Percentiles rank a stretch among this genome's conserved stretches.
Evolutionary conservation across 352 stramenopile genomes (phyloP).

Genomic region (Globisporangium okanoganense): DNA sequence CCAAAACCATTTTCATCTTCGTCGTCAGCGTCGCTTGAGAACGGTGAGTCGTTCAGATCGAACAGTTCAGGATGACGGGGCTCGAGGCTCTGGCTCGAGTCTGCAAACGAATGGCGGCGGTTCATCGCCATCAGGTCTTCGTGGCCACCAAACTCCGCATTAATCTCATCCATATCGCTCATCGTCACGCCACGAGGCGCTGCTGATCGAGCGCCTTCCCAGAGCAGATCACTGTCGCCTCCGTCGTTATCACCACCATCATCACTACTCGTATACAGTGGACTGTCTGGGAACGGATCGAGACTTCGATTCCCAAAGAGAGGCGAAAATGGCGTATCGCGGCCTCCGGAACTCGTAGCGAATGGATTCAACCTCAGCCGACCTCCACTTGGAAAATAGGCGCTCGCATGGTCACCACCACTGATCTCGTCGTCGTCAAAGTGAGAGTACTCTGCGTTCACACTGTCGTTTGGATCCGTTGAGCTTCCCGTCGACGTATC

Average conservation of each 20-base stretch:
- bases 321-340: neutral
- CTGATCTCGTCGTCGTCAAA: neutral
- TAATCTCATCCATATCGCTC: slow-evolving; percentile 7
- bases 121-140: neutral
- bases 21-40: slow-evolving; percentile 10
- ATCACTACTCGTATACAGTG: slow-evolving; percentile 26
- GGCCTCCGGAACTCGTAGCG: neutral
- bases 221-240: neutral
- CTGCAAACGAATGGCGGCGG: neutral
- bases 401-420: neutral
- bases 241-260: slow-evolving; percentile 13
- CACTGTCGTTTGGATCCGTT: slow-evolving; percentile 3
- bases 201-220: neutral
- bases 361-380: slow-evolving; percentile 5
- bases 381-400: neutral
- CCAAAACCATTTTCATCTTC: slow-evolving; percentile 15
- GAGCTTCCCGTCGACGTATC: neutral
- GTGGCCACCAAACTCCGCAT: neutral
- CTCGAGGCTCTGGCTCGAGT: neutral
- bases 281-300: slow-evolving; percentile 23
- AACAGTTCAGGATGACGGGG: slow-evolving; percentile 4
- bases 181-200: slow-evolving; percentile 6
- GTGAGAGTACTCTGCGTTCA: neutral
- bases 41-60: slow-evolving; percentile 18
- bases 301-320: neutral